These are phyloP conservation scores for Trypanosoma boissoni DNA, from an alignment of 208 protist species.

Conservation along the genomic window DNA sequence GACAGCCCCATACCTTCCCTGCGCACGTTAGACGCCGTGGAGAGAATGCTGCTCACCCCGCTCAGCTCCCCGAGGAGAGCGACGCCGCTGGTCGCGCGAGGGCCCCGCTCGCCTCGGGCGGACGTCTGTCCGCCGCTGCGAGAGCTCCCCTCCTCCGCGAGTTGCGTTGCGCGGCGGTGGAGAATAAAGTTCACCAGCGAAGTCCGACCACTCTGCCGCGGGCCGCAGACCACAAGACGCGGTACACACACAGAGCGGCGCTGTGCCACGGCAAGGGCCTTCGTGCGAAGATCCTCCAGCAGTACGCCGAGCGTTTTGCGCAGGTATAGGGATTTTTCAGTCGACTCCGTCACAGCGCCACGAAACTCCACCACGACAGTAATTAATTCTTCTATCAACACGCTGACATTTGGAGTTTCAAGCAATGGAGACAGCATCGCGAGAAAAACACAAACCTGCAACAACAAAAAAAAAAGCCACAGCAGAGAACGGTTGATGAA, in stretches of 20 bases:
- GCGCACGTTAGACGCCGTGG: no score
- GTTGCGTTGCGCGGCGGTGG: background rate
- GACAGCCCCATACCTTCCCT: no score
- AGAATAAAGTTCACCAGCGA: constrained; percentile 24
- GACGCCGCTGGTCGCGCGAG: no score
- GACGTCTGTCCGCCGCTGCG: no score
- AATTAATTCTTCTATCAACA: constrained; percentile 20
- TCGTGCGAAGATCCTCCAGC: constrained; percentile 30
- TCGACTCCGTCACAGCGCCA: constrained; percentile 32
- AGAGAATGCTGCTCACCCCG: no score
- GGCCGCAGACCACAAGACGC: constrained; percentile 23
- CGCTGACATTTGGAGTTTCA: no score
- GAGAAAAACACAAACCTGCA: background rate
- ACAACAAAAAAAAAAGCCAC: constrained; percentile 1
- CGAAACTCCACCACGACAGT: constrained; percentile 25
- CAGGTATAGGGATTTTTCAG: constrained; percentile 53
- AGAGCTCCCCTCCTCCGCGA: background rate
- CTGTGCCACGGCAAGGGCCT: background rate
- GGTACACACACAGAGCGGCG: background rate
- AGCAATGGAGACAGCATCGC: background rate
- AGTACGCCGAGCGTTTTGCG: constrained; percentile 32
- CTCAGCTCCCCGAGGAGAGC: no score
- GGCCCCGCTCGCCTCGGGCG: no score
- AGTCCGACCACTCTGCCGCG: constrained; percentile 11
- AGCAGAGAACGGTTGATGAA: background rate